Conservation (phyloP, 352 stramenopile species). For the Globisporangium abappressorium region DNA sequence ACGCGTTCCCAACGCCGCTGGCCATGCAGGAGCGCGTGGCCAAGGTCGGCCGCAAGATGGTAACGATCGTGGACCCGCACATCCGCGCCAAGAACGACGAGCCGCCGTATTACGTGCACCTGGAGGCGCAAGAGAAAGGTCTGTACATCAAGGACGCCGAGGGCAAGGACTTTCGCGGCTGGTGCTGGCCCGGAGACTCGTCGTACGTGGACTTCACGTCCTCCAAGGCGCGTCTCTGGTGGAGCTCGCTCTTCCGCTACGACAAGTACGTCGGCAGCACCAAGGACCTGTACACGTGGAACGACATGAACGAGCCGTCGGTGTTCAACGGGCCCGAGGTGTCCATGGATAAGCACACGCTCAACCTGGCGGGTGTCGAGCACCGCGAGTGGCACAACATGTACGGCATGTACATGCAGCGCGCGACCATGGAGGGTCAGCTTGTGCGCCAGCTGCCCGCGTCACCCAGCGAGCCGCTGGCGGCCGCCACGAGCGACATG, state of each 20-base stretch:
- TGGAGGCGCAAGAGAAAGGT: slow-evolving; percentile 76
- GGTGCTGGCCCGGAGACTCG: slow-evolving; percentile 98
- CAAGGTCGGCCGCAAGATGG: slow-evolving; percentile 94
- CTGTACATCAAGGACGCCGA: slow-evolving; percentile 97
- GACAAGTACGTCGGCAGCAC: slow-evolving; percentile 94
- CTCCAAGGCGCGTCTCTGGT: slow-evolving; percentile 93
- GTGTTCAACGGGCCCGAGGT: slow-evolving; percentile 99
- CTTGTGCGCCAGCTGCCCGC: slow-evolving; percentile 63
- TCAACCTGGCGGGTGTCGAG: slow-evolving; percentile 92
- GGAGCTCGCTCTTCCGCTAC: slow-evolving; percentile 94
- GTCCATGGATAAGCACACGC: slow-evolving; percentile 95
- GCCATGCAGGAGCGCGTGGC: slow-evolving; percentile 94
- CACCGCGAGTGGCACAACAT: slow-evolving; percentile 99
- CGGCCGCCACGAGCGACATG: slow-evolving; percentile 58
- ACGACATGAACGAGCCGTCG: slow-evolving; percentile 99
- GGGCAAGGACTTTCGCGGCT: slow-evolving; percentile 97
- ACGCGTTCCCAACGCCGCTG: slow-evolving; percentile 93
- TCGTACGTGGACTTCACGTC: slow-evolving; percentile 99
- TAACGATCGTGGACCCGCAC: slow-evolving; percentile 99
- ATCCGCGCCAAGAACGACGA: slow-evolving; percentile 95
- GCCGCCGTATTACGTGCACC: slow-evolving; percentile 89
- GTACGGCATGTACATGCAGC: slow-evolving; percentile 99
- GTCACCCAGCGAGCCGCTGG: slow-evolving; percentile 23
- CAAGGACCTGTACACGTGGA: slow-evolving; percentile 97
- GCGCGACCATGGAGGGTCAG: slow-evolving; percentile 93